These are phyloP conservation scores for Cytospora piceicola DNA, from an alignment of 2,329 filamentous ascomycete species.

Conservation along the genomic window DNA sequence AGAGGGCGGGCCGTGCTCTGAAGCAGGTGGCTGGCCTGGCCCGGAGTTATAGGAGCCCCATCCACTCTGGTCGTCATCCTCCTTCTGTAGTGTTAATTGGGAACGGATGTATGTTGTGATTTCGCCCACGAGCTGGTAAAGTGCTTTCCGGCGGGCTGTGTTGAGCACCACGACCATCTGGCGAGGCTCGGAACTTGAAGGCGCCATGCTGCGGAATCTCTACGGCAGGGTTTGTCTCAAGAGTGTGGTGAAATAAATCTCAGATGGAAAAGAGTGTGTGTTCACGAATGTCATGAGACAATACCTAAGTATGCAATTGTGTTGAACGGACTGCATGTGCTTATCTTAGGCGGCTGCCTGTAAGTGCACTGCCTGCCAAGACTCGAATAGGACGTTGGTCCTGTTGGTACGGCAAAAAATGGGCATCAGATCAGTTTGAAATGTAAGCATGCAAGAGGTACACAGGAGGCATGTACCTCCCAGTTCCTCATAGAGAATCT, in stretches of 20 bases:
- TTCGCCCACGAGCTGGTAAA: slow-evolving; percentile 54
- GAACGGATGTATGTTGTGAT: slow-evolving; percentile 59
- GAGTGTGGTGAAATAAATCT: too few species aligned
- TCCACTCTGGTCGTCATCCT: background rate
- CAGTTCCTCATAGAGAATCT: background rate
- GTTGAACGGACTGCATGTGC: background rate
- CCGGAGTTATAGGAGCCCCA: background rate
- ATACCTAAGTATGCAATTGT: background rate
- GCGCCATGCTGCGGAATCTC: slow-evolving; percentile 49
- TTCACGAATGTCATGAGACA: background rate
- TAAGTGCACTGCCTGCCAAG: background rate
- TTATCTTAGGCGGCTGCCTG: background rate
- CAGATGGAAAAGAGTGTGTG: too few species aligned
- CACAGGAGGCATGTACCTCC: too few species aligned
- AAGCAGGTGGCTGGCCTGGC: background rate
- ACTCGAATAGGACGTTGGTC: background rate
- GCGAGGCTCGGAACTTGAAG: slow-evolving; percentile 57
- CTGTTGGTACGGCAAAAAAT: background rate
- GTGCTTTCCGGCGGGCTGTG: slow-evolving; percentile 53
- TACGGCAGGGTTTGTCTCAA: background rate
- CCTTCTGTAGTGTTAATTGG: slow-evolving; percentile 48
- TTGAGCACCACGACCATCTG: slow-evolving; percentile 60
- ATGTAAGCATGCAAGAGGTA: too few species aligned
- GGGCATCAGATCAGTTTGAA: too few species aligned
- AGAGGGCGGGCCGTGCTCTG: slow-evolving; percentile 34